Conservation (phyloP, 139 green algal genomes). For the Tetradesmus obliquus region DNA sequence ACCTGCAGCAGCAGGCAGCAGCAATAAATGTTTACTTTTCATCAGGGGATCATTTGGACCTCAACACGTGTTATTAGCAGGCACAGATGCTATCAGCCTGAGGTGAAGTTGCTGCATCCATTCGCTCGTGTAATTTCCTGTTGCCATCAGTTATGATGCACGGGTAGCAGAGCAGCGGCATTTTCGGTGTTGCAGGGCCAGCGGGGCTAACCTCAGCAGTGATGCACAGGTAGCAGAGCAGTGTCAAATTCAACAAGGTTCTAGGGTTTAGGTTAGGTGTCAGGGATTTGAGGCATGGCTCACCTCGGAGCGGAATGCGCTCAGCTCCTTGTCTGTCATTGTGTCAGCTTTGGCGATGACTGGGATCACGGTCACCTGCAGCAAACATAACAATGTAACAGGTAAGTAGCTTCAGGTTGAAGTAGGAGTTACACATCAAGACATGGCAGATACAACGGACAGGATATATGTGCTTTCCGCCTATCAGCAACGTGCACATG, state of each 20-base stretch:
- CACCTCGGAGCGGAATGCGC: constrained; percentile 10
- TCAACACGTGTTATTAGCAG: too few relatives aligned
- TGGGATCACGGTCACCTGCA: constrained; percentile 39
- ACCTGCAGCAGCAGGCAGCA: background rate
- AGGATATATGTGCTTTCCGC: background rate
- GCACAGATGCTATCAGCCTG: too few relatives aligned
- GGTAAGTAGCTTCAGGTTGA: background rate
- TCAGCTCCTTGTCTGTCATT: constrained; percentile 43
- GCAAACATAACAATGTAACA: background rate
- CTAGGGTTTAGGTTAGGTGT: background rate
- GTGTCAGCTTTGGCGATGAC: constrained; percentile 48
- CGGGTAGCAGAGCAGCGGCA: too few relatives aligned
- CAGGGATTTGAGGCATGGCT: background rate
- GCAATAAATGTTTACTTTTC: too few relatives aligned
- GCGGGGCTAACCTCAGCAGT: too few relatives aligned
- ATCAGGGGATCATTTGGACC: too few relatives aligned
- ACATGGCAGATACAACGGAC: background rate
- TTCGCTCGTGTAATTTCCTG: too few relatives aligned
- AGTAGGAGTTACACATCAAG: background rate
- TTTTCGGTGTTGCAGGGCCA: too few relatives aligned
- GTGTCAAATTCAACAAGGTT: too few relatives aligned
- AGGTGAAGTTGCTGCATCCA: too few relatives aligned
- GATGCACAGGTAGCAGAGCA: too few relatives aligned
- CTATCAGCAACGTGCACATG: background rate
- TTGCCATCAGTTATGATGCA: too few relatives aligned